Base-by-base conservation (phyloP, 2,329 filamentous ascomycete species). In the Ceratocystis eucalypticola region DNA sequence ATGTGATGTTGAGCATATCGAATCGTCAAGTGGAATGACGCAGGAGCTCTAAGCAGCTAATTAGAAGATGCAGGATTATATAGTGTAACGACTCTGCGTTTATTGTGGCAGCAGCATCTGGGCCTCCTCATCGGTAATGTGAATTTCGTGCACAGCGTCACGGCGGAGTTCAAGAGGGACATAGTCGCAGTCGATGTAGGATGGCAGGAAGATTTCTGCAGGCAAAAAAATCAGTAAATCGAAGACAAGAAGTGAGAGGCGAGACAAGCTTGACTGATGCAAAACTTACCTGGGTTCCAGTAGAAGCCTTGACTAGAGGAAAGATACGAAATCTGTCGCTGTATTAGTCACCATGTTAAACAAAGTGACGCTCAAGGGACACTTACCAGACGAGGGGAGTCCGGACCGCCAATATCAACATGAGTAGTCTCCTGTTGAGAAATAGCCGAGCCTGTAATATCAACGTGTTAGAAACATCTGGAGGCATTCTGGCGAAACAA, bases 291-390 rank as follows among this genome's bases (percentile, higher is more conserved):
- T 74, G 88, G 88, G 75, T 92, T 92, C 88, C 88, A 93, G 69
- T 86, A 84, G 72, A 91, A 93, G 67, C 88, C 88, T 76, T 93
- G 88, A 72, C 85, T 88, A 5, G 86, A 87, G 69, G 88, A 86
- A 63, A 92, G 84, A 74, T 90, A 93, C 25, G 88, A 89, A 70
- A 92, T 90, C 88, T 91, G 70, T 65, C 65, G 44, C 25, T 15
- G 12, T 12, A 15, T 59, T 46, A 44, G 62, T 46, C 45, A 65
- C 30, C 15, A 50, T 46, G n/a, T 28, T 44, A 17, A 44, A n/a
- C 12, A 37, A 25, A 8, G 7, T 7, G 2, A 2, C 33, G 28
- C 20, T n/a, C 44, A 53, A 53, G 37, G 57, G 20, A 85, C 74
- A 77, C 91, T 87, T 77, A 92, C 78, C 65, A 87, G 81, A 69